Evolutionary conservation across 1,139 yeast genomes (phyloP).

Genomic region (Candida sojae): DNA sequence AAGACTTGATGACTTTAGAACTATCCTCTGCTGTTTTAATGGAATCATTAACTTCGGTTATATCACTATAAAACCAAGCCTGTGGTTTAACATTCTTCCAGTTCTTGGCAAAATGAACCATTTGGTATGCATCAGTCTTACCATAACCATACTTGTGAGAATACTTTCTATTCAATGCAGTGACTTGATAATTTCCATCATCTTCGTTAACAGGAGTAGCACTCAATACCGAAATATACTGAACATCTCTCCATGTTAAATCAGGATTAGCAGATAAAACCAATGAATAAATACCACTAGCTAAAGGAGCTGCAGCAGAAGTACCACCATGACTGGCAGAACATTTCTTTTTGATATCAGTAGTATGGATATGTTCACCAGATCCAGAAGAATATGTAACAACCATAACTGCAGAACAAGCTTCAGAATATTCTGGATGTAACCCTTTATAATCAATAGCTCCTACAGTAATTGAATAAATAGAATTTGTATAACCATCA

Average conservation of each 20-base stretch:
- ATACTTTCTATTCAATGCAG: conserved; percentile 64
- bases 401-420: conserved; percentile 95
- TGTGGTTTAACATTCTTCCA: conserved; percentile 92
- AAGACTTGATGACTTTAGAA: conserved; percentile 35
- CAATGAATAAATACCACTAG: conserved; percentile 89
- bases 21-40: conserved; percentile 22
- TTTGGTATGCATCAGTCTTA: conserved; percentile 76
- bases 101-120: conserved; percentile 72
- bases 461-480: conserved; percentile 92
- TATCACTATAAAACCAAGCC: conserved; percentile 69
- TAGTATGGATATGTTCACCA: conserved; percentile 87
- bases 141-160: conserved; percentile 95
- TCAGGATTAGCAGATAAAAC: conserved; percentile 81
- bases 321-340: conserved; percentile 88
- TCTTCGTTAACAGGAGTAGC: conserved; percentile 68
- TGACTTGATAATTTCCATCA: conserved; percentile 70
- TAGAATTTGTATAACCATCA: conserved; percentile 97
- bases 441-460: conserved; percentile 85
- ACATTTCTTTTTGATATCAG: conserved; percentile 79
- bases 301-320: conserved; percentile 98
- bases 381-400: conserved; percentile 93
- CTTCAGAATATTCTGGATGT: conserved; percentile 88
- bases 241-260: conserved; percentile 95
- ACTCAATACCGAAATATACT: conserved; percentile 74
- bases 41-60: conserved; percentile 29